Base-by-base conservation (phyloP, 371 early-diverging fungal genomes). In the Ordospora pajunii region DNA sequence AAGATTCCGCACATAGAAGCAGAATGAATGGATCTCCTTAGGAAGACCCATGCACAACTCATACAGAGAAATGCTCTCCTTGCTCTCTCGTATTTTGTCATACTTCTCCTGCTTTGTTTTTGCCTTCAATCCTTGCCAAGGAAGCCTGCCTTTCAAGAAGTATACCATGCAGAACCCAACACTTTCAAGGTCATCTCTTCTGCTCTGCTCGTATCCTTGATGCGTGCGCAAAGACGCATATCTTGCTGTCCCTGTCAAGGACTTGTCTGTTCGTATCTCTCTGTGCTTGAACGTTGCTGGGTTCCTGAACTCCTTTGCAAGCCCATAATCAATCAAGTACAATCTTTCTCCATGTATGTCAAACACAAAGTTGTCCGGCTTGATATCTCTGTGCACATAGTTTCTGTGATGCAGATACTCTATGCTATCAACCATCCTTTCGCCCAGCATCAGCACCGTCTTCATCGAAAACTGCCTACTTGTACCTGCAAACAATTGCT, bases 351-450 rank as follows among this genome's bases (percentile, higher is more conserved):
- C 91, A 46, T 91, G 89, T 78, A 91, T 90, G 42, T 91, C 92
- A 93, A 96, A 94, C 78, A 96, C 87, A 84, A 97, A 99, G 88
- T 99, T 99, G 83, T 97, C 99, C 5, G 96, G 97, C 83, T 98
- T 98, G 79, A 98, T 95, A 84, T 98, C 99, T 70, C 97, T 89
- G 84, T 98, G 97, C 63, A 98, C 91, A 77, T 94, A 85, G 81
- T 93, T 92, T 84, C 92, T 92, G 75, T 91, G 89, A 84, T 99
- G 99, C 73, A 96, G 89, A 83, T 91, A 93, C 86, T 97, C 96
- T 77, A 97, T 89, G 49, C 94, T 90, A 3, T 91, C 92, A 87
- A 98, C 92, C 89, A 97, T 88, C 86, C 94, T 95, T 84, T 95
- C 95, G 21, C 94, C 97, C 25, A 99, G 88, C 79, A 96, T 87